phyloP scores from a whole-genome alignment of 2,329 filamentous ascomycete species.

The Xylaria sp. region DNA sequence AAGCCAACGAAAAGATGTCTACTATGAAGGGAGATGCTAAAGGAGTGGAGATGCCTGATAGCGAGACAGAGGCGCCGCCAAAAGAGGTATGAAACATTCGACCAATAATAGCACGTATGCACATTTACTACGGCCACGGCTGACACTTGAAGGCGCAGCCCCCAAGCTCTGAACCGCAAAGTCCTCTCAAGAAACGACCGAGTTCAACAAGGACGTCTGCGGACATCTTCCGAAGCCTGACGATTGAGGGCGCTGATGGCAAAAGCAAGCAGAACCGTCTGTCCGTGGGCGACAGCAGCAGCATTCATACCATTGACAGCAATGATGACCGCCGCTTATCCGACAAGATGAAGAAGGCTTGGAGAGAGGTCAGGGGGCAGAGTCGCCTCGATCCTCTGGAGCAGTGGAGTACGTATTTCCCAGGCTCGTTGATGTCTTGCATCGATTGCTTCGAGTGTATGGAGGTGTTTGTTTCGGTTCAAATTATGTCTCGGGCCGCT shows the following conservation, averaged over 20 bases:
- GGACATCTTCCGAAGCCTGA: slow-evolving; percentile 19
- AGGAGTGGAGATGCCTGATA: background rate
- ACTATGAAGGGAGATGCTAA: background rate
- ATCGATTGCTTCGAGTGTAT: background rate
- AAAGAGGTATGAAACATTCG: slow-evolving; percentile 26
- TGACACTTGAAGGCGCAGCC: slow-evolving; percentile 15
- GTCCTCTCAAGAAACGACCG: slow-evolving; percentile 15
- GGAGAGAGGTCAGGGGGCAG: slow-evolving; percentile 34
- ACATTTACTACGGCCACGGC: background rate
- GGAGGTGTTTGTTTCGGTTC: background rate
- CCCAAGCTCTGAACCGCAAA: slow-evolving; percentile 12
- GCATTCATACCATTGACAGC: slow-evolving; percentile 18
- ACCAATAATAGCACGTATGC: slow-evolving; percentile 5
- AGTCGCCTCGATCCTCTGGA: slow-evolving; percentile 43
- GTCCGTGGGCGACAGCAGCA: slow-evolving; percentile 12
- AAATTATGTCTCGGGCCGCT: background rate
- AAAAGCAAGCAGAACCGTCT: slow-evolving; percentile 20
- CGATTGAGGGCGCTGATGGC: background rate
- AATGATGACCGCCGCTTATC: slow-evolving; percentile 27
- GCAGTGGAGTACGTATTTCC: slow-evolving; percentile 39
- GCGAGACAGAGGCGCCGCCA: slow-evolving; percentile 1
- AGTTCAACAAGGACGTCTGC: slow-evolving; percentile 18
- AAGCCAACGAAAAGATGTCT: background rate
- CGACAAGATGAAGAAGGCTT: slow-evolving; percentile 33
- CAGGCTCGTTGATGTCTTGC: background rate